A percentile compares a stretch with the other conserved stretches of the same genome.
These are phyloP conservation scores for Effrenium voratum DNA, from an alignment of 73 alveolate species.

Conservation along the genomic window DNA sequence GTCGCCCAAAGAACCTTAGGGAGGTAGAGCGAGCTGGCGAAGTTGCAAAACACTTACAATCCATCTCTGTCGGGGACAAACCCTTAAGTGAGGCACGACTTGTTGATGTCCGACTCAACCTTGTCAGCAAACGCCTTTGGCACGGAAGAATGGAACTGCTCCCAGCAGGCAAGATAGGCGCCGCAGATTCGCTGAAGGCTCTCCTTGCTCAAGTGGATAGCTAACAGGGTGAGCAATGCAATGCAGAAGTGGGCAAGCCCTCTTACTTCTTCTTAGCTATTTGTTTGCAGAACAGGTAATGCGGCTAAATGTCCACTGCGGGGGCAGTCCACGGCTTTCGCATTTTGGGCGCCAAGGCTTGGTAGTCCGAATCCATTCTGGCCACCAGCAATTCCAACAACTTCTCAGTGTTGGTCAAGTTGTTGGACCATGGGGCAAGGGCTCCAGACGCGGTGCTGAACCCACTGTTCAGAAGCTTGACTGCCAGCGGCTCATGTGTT, in stretches of 20 bases:
- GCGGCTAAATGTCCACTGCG: background rate
- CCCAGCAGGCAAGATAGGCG: background rate
- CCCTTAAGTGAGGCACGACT: too few species aligned
- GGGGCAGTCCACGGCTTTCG: background rate
- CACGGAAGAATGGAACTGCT: too few species aligned
- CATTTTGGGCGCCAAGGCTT: background rate
- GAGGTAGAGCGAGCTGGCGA: too few species aligned
- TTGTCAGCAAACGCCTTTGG: too few species aligned
- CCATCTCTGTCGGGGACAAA: too few species aligned
- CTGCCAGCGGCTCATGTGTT: slow-evolving; percentile 22
- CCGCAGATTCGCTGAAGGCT: slow-evolving; percentile 14
- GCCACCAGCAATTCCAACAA: background rate
- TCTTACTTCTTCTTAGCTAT: too few species aligned
- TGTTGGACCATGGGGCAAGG: background rate
- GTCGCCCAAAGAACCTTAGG: slow-evolving; percentile 11
- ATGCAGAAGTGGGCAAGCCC: too few species aligned
- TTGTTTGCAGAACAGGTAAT: too few species aligned
- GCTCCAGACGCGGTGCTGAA: background rate
- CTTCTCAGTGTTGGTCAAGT: background rate
- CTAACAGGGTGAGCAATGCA: background rate
- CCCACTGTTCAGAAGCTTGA: background rate
- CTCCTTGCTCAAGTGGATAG: background rate
- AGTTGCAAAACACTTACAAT: too few species aligned
- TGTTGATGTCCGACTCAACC: too few species aligned
- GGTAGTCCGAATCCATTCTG: slow-evolving; percentile 2